Evolutionary conservation across 441 rosid species (phyloP), one percentile per base, ranked within the genome.

Genomic region (Jatropha multifida): DNA sequence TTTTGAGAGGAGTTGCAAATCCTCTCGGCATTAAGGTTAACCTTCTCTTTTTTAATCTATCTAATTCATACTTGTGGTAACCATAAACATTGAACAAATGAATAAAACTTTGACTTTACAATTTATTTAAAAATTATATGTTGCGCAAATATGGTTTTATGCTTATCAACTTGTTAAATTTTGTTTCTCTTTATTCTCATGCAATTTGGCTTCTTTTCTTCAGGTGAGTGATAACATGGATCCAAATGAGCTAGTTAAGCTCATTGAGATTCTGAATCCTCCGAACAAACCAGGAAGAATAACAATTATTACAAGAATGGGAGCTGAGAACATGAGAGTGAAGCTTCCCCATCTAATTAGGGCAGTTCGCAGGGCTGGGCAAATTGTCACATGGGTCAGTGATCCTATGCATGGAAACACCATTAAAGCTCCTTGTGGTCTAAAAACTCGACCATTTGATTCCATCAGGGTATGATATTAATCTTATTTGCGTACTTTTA

Each of bases 371-470:
- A 76, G 90, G 15, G 89, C 97, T 17, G 98, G 99, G 69, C 92
- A 86, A 82, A 88, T 93, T 75, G 99, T 94, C 74, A 93, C 98
- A 44, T 94, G 97, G 98, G 98, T 94, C 77, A 89, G 96, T 74
- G 97, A 94, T 83, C 98, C 98, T 52, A 92, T 94, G 98, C 98
- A 94, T 13, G 96, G 97, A 68, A 94, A 94, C 93, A 94, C 98
- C 81, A 92, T 92, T 51, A 94, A 90, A 84, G 94, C 97, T 76
- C 97, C 98, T 14, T 83, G 90, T 23, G 98, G 98, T 49, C 90
- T 94, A 42, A 94, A 94, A 81, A 94, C 98, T 69, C 96, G 97
- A 23, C 94, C 98, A 61, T 94, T 94, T 9, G 98, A 94, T 85
- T 80, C 97, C 77, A 94, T 92, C 85, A 86, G 91, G 94, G 98